Evolutionary conservation across 108 stramenopile genomes (phyloP).

Genomic region (Cyclotella cryptica): DNA sequence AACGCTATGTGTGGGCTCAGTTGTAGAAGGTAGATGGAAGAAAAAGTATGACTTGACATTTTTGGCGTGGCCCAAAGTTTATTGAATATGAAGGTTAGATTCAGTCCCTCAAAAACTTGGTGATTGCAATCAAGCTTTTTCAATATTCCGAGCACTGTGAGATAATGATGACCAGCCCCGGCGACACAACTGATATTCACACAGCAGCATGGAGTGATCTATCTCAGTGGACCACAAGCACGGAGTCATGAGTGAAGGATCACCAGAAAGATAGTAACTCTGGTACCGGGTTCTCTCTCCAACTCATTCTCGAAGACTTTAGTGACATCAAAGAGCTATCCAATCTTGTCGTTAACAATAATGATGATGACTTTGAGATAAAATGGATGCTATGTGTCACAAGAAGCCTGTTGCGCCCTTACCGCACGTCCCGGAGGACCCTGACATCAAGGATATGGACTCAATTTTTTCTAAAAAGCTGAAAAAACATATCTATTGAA

Average conservation of each 20-base stretch:
- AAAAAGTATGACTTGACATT: no score
- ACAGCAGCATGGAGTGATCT: constrained; percentile 28
- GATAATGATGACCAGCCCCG: neutral
- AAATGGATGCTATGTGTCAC: neutral
- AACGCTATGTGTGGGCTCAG: constrained; percentile 55
- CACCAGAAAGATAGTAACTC: constrained; percentile 15
- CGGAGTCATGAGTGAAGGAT: constrained; percentile 31
- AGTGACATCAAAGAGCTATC: constrained; percentile 41
- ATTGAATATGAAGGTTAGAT: no score
- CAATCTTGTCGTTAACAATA: constrained; percentile 23
- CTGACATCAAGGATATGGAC: constrained; percentile 68
- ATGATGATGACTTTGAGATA: constrained; percentile 15
- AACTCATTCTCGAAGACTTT: constrained; percentile 27
- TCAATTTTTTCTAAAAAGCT: constrained; percentile 64
- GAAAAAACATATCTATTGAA: constrained; percentile 66
- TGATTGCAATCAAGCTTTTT: constrained; percentile 38
- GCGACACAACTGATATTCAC: neutral
- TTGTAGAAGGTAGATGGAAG: constrained; percentile 25
- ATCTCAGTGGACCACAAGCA: constrained; percentile 19
- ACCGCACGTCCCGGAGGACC: constrained; percentile 62
- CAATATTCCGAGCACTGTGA: constrained; percentile 19
- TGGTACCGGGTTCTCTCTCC: constrained; percentile 34
- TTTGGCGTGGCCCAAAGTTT: no score
- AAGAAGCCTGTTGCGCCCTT: constrained; percentile 10
- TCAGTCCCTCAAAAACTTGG: constrained; percentile 26